A percentile compares a stretch with the other conserved stretches of the same genome.
These are phyloP conservation scores for Cucumis cinereus DNA, from an alignment of 306 rosid genomes.

Conservation along the genomic window DNA sequence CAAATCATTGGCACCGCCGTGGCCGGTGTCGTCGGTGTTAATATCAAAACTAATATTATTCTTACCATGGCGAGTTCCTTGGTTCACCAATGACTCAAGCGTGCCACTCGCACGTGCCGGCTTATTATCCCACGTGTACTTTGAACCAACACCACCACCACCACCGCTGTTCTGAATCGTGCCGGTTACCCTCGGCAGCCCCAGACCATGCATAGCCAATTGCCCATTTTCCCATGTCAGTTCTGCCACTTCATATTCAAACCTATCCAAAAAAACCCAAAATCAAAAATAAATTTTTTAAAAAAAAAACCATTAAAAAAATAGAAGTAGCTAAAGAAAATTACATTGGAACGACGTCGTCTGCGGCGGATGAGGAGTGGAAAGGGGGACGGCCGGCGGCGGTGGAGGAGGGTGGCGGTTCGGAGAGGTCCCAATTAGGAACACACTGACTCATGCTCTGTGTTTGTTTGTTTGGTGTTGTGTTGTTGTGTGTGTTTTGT, in stretches of 20 bases:
- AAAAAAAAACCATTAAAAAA: not conserved
- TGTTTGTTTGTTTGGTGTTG: not conserved
- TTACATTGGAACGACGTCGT: slow-evolving; percentile 45
- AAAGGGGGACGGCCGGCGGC: slow-evolving; percentile 18
- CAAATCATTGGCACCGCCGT: slow-evolving; percentile 1
- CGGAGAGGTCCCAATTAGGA: slow-evolving; percentile 74
- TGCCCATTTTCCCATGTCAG: slow-evolving; percentile 94
- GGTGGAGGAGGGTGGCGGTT: slow-evolving; percentile 13
- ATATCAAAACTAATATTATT: not conserved
- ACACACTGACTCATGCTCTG: slow-evolving; percentile 67
- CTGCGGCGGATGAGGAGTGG: slow-evolving; percentile 35
- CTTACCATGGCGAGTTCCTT: slow-evolving; percentile 34
- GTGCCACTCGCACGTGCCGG: slow-evolving; percentile 72
- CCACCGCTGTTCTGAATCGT: slow-evolving; percentile 5
- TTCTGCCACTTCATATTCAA: slow-evolving; percentile 71
- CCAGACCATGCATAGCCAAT: slow-evolving; percentile 67
- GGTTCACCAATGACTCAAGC: slow-evolving; percentile 78
- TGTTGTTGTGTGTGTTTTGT: not conserved
- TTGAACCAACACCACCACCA: not conserved
- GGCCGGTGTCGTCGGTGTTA: not conserved
- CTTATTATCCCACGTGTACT: slow-evolving; percentile 71
- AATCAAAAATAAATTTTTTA: not conserved
- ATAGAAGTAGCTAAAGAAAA: not conserved
- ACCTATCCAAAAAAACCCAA: slow-evolving; percentile 28
- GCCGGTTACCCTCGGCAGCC: slow-evolving; percentile 34